Base-by-base conservation (phyloP, 2,329 filamentous ascomycete genomes). In the Diaporthe sp. region DNA sequence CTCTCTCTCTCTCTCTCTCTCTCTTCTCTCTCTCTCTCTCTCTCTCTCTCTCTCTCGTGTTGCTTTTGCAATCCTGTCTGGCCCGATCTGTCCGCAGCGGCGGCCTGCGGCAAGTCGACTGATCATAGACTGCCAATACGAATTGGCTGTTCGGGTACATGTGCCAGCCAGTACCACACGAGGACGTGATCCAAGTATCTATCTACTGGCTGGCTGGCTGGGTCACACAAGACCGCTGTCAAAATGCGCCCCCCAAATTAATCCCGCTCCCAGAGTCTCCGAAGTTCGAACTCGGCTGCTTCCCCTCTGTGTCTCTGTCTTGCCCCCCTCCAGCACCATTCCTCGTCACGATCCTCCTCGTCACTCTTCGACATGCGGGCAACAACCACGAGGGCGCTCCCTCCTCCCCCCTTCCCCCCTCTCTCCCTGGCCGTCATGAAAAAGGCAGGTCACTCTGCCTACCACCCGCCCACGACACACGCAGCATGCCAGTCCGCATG, bases 141-240 rank as follows among this genome's bases (percentile, higher is more conserved):
- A 44, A 37, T 50, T 32, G 30, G 56, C 25, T 25, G 44, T 10
- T 37, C 37, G 42, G 39, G 50, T 56, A 59, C 27, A 13, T 59
- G 37, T 9, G 7, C 44, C 44, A 22, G 35, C 51, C 56, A 61
- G 32, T n/a, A 37, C 13, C 37, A 37, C 30, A 53, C 12, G 15
- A 50, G 30, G 47, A 51, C n/a, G 17, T 27, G 56, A 27, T 22
- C 25, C 10, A 27, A 37, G n/a, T 27, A 19, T n/a, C n/a, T n/a
- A n/a, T n/a, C 35, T 37, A 5, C 35, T 5, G 5, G 10, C 13
- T 37, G 44, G n/a, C 30, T 44, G 27, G 50, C 59, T 22, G 44
- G 42, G 42, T 71, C 69, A 39, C 69, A 71, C 56, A 39, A 51
- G 30, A 37, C n/a, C 32, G 69, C 56, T 61, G 55, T 71, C 55